These are phyloP conservation scores for Picochlorum sp. DNA, from an alignment of 139 green algal genomes.

Conservation along the genomic window DNA sequence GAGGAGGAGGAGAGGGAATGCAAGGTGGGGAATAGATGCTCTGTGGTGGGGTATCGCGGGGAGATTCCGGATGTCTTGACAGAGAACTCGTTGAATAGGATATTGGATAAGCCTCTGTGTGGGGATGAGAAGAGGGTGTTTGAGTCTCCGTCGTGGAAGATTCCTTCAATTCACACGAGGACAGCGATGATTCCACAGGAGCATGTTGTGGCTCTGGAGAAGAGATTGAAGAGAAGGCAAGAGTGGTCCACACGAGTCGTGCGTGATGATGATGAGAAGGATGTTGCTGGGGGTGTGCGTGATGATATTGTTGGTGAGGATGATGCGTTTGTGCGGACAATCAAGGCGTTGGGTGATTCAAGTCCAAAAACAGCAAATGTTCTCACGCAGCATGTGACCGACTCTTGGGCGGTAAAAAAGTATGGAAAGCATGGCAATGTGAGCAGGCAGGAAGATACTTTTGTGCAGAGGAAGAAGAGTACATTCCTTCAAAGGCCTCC, in stretches of 20 bases:
- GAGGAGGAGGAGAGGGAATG: not conserved
- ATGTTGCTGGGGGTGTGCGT: not conserved
- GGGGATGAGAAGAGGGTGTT: not conserved
- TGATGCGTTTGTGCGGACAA: not conserved
- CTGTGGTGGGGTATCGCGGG: slow-evolving; percentile 7
- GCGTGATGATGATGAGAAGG: not conserved
- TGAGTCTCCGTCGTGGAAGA: not conserved
- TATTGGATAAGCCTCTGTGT: slow-evolving; percentile 2
- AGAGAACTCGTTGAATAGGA: slow-evolving; percentile 14
- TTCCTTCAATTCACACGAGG: not conserved
- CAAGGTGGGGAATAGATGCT: not conserved
- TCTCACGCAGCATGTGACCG: slow-evolving; percentile 19
- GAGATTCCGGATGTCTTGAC: slow-evolving; percentile 8
- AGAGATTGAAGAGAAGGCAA: too few species aligned
- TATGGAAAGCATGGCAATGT: not conserved
- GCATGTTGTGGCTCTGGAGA: not conserved
- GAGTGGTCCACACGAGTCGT: not conserved
- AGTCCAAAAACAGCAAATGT: slow-evolving; percentile 18
- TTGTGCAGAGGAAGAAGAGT: slow-evolving; percentile 1
- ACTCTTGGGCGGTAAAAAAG: not conserved
- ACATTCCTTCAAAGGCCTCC: slow-evolving; percentile 22
- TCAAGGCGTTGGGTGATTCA: slow-evolving; percentile 2
- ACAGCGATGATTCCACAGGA: not conserved
- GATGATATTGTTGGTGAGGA: not conserved
- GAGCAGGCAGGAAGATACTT: not conserved